Evolutionary conservation across 148 eudicot genomes (phyloP), one percentile per base, ranked within the genome.

Genomic region (Rhododendron molle): DNA sequence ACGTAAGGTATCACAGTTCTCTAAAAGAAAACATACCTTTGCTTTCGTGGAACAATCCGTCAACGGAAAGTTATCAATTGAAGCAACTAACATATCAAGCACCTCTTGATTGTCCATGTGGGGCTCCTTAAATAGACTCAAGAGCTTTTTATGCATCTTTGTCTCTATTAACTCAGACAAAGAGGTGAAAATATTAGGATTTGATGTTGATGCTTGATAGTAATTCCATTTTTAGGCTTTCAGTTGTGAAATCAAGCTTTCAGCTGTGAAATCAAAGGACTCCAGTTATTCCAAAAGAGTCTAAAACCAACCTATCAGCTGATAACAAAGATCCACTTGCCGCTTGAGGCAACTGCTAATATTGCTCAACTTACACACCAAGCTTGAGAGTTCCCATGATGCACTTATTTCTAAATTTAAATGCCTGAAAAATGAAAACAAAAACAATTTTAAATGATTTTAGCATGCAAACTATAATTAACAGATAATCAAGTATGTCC

Each of bases 61-160:
- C 36, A 95, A 86, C 10, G 96, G 97, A 34, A 86, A 85, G 85
- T 88, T 90, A 86, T 87, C 81, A 84, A 86, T 88, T 79, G 85
- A 69, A 38, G 94, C 81, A 88, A 95, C 89, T 34, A 95, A 83
- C 85, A 88, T 80, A 6, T 65, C 44, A 60, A 95, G 90, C 36
- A 83, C 89, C 65, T 91, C 92, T 87, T 94, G 95, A 88, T 93
- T 95, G 84, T 94, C 95, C 7, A 23, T 4, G 60, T 89, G 83
- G 32, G 79, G 79, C 89, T 88, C 90, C 46, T 90, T 88, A 38
- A 87, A 94, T 83, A 89, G 18, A 86, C 87, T 78, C 21, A 60
- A 36, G 49, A 95, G 89, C 86, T 88, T 91, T 85, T 81, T 81
- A 79, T 89, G 84, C 88, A 93, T 87, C 87, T 89, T 83, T 81